Percentiles rank a stretch among this genome's conserved stretches.
Evolutionary conservation across 257 asterid species (phyloP).

Genomic region (Knoxia roxburghii): DNA sequence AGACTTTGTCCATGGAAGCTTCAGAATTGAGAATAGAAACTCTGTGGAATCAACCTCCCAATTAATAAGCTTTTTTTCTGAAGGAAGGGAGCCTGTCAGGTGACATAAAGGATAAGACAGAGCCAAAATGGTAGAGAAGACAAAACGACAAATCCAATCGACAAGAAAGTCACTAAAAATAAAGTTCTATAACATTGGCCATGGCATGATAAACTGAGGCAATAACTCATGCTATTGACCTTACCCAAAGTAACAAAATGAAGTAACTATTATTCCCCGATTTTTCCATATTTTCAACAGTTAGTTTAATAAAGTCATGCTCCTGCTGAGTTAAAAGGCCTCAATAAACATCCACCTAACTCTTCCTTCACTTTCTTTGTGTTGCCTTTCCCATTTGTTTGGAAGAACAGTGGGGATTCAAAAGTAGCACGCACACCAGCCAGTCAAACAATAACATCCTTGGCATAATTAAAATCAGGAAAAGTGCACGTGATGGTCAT

Average conservation of each 20-base stretch:
- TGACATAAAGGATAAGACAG: not conserved
- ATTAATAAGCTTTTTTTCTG: slow-evolving; percentile 42
- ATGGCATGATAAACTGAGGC: not conserved
- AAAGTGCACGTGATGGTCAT: not conserved
- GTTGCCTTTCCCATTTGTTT: not conserved
- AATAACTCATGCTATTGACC: not conserved
- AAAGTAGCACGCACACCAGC: not conserved
- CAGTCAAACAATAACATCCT: not conserved
- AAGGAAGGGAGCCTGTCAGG: slow-evolving; percentile 40
- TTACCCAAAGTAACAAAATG: not conserved
- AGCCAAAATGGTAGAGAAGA: not conserved
- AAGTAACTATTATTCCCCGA: not conserved
- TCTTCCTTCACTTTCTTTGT: slow-evolving; percentile 5
- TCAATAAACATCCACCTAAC: not conserved
- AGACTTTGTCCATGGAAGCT: slow-evolving; percentile 63
- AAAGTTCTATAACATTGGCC: not conserved
- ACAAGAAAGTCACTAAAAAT: not conserved
- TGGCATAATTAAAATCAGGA: not conserved
- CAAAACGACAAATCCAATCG: slow-evolving; percentile 4
- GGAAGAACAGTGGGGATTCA: not conserved
- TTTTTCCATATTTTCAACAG: not conserved
- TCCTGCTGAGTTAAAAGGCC: not conserved
- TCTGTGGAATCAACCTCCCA: slow-evolving; percentile 34
- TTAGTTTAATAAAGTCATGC: not conserved
- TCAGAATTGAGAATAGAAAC: slow-evolving; percentile 54